Conservation (phyloP, 306 rosid species). For the Cucurbita maxima region DNA sequence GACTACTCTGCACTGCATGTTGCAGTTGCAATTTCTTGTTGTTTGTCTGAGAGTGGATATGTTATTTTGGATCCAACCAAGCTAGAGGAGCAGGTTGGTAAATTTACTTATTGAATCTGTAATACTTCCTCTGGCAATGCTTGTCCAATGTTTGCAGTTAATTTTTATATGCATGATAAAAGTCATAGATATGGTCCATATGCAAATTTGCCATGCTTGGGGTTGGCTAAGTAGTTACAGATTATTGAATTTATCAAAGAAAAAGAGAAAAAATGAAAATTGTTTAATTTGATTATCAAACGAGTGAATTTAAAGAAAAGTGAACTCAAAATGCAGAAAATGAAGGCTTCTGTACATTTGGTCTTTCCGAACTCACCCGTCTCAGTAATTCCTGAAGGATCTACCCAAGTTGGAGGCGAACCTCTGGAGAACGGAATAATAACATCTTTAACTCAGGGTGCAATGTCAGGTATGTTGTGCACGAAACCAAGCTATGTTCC, state of each 20-base stretch:
- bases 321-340: constrained; percentile 36
- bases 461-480: constrained; percentile 58
- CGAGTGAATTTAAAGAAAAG: neutral
- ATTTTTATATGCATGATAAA: neutral
- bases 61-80: constrained; percentile 73
- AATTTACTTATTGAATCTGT: neutral
- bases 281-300: neutral
- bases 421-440: constrained; percentile 71
- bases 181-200: neutral
- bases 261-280: neutral
- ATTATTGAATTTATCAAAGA: neutral
- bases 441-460: constrained; percentile 81
- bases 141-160: neutral
- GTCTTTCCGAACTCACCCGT: constrained; percentile 68
- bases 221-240: neutral
- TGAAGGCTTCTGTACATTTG: constrained; percentile 62
- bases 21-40: constrained; percentile 81
- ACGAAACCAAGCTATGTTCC: neutral
- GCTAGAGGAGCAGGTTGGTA: constrained; percentile 79
- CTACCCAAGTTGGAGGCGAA: constrained; percentile 28
- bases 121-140: neutral
- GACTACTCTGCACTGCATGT: constrained; percentile 19
- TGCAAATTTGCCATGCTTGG: neutral
- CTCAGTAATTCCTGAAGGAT: constrained; percentile 33
- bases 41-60: constrained; percentile 45